Evolutionary conservation across 1,139 yeast species (phyloP), one percentile per base, ranked within the genome.

Genomic region (Eremothecium coryli): DNA sequence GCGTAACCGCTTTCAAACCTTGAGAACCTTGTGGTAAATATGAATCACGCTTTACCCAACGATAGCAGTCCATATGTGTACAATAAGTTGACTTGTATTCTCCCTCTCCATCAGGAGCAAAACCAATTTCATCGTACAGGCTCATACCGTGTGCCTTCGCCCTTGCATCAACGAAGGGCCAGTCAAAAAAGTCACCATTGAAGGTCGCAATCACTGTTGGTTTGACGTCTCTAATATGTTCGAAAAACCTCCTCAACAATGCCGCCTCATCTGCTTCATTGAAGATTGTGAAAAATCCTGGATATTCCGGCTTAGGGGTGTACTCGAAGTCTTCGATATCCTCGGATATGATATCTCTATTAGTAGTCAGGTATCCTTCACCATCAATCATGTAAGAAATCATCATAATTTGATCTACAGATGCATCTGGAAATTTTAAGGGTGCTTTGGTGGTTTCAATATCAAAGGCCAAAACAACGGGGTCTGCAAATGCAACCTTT

Each of bases 11-110:
- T 56, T 93, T 93, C 53, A 93, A 70, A 65, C 98, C 98, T 58
- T 93, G 98, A 2, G 96, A 82, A 29, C 99, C 99, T 56, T 93
- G 99, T 0, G 99, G 99, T 35, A 93, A 66, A 57, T 93, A 93
- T 3, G 95, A 82, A 57, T 93, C 99, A 64, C 99, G 76, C 54
- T 93, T 86, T n/a, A 93, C 99, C 99, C 99, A 93, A 47, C 97
- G 65, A 58, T 66, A 93, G 60, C 97, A 90, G 61, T 93, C 99
- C 96, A 93, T 86, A 56, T 93, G 99, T 1, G 76, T 82, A 65
- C 98, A 90, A 49, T 86, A 80, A 6, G 85, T 72, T 8, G 96
- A 85, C 57, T 88, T 88, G 59, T 88, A 93, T 56, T 88, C 96
- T 24, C 84, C 95, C 49, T 88, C 97, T 31, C 69, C 65, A 56